Conservation (phyloP, 768 basidiomycete species). For the Cystofilobasidium bisporidii region DNA sequence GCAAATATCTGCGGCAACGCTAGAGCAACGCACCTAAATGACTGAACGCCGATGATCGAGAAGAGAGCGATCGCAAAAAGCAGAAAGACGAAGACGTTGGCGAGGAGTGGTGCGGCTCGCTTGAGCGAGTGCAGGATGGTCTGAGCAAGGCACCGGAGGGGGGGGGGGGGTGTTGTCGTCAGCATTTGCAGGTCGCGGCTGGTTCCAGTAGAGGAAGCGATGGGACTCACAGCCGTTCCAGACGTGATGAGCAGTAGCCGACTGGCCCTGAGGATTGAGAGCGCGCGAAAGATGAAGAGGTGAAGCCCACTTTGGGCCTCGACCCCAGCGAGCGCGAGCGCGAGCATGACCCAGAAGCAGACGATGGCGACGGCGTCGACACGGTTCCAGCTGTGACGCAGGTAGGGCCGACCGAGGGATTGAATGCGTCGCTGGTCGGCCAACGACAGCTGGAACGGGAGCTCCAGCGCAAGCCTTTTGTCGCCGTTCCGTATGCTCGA, state of each 20-base stretch:
- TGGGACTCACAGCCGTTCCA: slow-evolving; percentile 83
- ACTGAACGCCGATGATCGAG: slow-evolving; percentile 87
- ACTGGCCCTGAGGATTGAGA: slow-evolving; percentile 74
- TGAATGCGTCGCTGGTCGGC: slow-evolving; percentile 36
- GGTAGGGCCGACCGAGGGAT: slow-evolving; percentile 56
- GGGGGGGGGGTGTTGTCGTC: too few species aligned
- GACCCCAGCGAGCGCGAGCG: slow-evolving; percentile 54
- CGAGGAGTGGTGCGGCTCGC: slow-evolving; percentile 75
- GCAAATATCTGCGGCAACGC: too few species aligned
- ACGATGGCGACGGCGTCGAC: slow-evolving; percentile 80
- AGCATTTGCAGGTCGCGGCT: too few species aligned
- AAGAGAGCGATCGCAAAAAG: slow-evolving; percentile 81
- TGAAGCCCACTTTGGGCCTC: slow-evolving; percentile 58
- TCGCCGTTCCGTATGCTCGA: background rate
- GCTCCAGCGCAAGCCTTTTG: slow-evolving; percentile 28
- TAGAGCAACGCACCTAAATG: slow-evolving; percentile 53
- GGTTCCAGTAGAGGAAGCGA: slow-evolving; percentile 27
- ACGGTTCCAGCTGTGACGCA: slow-evolving; percentile 73
- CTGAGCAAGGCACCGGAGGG: slow-evolving; percentile 36
- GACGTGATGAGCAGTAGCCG: slow-evolving; percentile 76
- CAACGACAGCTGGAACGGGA: slow-evolving; percentile 43
- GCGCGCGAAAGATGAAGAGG: slow-evolving; percentile 75
- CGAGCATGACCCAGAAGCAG: slow-evolving; percentile 77
- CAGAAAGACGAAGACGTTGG: slow-evolving; percentile 83
- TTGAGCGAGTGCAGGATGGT: slow-evolving; percentile 90